These are phyloP conservation scores for Magnaporthiopsis incrustans DNA, from an alignment of 2,329 filamentous ascomycete species.

Conservation along the genomic window DNA sequence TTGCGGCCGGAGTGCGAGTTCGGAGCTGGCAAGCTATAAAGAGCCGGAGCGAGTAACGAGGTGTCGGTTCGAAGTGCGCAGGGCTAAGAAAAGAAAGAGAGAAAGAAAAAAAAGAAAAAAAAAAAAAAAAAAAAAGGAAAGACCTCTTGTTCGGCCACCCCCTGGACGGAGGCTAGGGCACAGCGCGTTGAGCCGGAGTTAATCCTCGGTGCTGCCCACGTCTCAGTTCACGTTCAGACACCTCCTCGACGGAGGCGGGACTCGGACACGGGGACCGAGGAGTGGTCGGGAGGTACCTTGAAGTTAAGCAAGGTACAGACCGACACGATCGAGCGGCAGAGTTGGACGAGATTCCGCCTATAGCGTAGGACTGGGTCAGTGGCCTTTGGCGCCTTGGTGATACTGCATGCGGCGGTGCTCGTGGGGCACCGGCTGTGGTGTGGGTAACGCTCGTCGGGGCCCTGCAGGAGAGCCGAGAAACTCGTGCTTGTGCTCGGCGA, in stretches of 20 bases:
- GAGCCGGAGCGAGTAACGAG: background rate
- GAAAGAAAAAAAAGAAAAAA: no score
- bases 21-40: background rate
- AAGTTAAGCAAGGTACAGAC: constrained; percentile 3
- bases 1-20: background rate
- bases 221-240: background rate
- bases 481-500: constrained; percentile 4
- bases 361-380: constrained; percentile 41
- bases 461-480: constrained; percentile 29
- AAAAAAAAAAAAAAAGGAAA: no score
- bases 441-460: constrained; percentile 34
- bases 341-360: constrained; percentile 41
- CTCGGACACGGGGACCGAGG: background rate
- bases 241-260: background rate
- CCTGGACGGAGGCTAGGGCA: background rate
- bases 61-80: background rate
- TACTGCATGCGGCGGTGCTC: constrained; percentile 42
- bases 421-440: constrained; percentile 21
- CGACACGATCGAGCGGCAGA: constrained; percentile 21
- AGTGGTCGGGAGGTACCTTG: background rate
- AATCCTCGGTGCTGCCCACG: background rate
- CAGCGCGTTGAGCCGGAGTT: background rate
- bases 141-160: background rate
- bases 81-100: background rate
- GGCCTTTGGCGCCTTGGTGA: constrained; percentile 36